phyloP scores from a whole-genome alignment of 2,329 filamentous ascomycete genomes.

The Cladosporium colombiae region DNA sequence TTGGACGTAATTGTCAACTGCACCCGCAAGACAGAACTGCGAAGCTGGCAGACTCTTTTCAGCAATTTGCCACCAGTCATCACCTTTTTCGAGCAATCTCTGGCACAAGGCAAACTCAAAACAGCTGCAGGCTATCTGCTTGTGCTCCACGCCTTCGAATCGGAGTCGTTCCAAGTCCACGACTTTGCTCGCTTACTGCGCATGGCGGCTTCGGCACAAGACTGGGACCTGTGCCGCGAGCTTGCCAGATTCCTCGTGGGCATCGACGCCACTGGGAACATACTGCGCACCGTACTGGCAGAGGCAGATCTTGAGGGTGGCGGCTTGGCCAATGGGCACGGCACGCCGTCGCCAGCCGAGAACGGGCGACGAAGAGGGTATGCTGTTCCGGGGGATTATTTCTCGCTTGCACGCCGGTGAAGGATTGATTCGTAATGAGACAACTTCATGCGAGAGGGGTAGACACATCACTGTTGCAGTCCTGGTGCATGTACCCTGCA shows the following conservation, averaged over 20 bases:
- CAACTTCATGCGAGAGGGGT: not conserved
- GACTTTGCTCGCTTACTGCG: constrained; percentile 76
- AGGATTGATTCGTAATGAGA: not conserved
- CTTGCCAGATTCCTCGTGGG: constrained; percentile 92
- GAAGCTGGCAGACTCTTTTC: constrained; percentile 93
- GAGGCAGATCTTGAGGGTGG: constrained; percentile 26
- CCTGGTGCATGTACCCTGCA: not conserved
- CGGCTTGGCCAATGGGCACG: not conserved
- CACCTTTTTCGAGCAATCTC: constrained; percentile 88
- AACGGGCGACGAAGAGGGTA: constrained; percentile 5
- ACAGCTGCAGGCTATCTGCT: constrained; percentile 96
- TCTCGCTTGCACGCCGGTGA: constrained; percentile 14
- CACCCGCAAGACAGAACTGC: constrained; percentile 92
- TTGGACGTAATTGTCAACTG: constrained; percentile 96
- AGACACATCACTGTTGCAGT: not conserved
- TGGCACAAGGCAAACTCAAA: constrained; percentile 82
- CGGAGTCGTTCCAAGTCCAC: constrained; percentile 55
- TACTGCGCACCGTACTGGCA: constrained; percentile 69
- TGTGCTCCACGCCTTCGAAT: constrained; percentile 77
- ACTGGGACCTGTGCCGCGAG: constrained; percentile 96
- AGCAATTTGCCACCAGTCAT: constrained; percentile 85
- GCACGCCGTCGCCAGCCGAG: not conserved
- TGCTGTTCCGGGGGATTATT: constrained; percentile 12
- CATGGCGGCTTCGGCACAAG: constrained; percentile 77
- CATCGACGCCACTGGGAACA: constrained; percentile 82